Percentiles rank a stretch among this genome's conserved stretches.
Evolutionary conservation across 257 asterid species (phyloP).

Genomic region (Avicennia marina): DNA sequence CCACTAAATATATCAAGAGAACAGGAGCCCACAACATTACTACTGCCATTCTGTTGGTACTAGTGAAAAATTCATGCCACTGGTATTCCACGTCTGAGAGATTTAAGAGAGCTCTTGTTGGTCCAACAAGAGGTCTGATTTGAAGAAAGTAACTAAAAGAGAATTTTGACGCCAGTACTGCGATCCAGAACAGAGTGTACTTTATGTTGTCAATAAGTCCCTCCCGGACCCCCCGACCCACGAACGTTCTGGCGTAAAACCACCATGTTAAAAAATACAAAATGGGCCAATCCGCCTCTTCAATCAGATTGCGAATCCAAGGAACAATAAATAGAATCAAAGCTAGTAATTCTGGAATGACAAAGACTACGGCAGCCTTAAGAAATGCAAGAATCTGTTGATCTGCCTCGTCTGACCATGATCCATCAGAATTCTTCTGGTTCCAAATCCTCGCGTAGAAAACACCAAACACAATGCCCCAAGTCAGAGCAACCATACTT

Average conservation of each 20-base stretch:
- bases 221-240: constrained; percentile 89
- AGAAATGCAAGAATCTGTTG: constrained; percentile 60
- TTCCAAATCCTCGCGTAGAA: constrained; percentile 78
- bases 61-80: constrained; percentile 89
- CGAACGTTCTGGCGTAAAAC: constrained; percentile 71
- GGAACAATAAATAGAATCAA: constrained; percentile 64
- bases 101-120: constrained; percentile 57
- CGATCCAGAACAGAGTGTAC: constrained; percentile 73
- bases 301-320: constrained; percentile 73
- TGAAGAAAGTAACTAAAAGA: constrained; percentile 76
- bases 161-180: constrained; percentile 61
- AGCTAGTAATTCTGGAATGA: constrained; percentile 78
- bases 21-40: constrained; percentile 83
- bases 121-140: constrained; percentile 77
- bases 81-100: constrained; percentile 32
- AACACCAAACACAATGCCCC: constrained; percentile 76
- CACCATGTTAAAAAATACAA: constrained; percentile 76
- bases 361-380: constrained; percentile 64
- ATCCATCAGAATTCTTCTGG: constrained; percentile 64
- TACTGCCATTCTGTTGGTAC: constrained; percentile 71
- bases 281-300: constrained; percentile 60
- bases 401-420: constrained; percentile 71
- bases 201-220: constrained; percentile 76
- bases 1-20: constrained; percentile 74
- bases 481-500: constrained; percentile 67